Evolutionary conservation across 129 eudicot species (phyloP), one percentile per base, ranked within the genome.

Genomic region (Chrysanthemum lavandulifolium): DNA sequence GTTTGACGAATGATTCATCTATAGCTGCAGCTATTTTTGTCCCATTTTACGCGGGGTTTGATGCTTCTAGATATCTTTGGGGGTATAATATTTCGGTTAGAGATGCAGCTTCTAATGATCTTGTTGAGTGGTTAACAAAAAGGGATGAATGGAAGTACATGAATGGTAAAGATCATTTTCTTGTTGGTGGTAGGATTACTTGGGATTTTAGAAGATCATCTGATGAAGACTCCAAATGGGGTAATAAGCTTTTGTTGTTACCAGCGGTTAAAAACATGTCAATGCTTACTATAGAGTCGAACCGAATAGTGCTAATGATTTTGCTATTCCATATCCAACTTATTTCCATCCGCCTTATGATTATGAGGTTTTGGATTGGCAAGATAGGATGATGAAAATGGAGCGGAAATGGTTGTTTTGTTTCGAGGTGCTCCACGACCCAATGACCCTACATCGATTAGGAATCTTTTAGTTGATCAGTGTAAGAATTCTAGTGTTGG

Each of bases 391-490:
- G 92, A 80, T 81, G 79, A 84, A 84, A 11, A 58, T 76, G 43
- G 81, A 82, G 50, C 40, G 96, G 29, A 82, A 80, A 53, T 82
- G 82, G 79, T 89, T 91, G 5, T 91, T 91, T 75, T 82, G 87
- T 56, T 91, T 91, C 65, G 96, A 1, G 96, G 97, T 25, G 96
- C 92, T n/a, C 96, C 96, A 6, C 87, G 96, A 0, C 97, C 96
- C 0, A 84, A 61, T 13, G 78, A 83, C 55, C 85, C 77, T 13
- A 73, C 81, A 69, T 91, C 96, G 8, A 91, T 91, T 21, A 77
- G 96, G 77, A 91, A 86, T 23, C 84, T 80, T 81, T 80, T 91
- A 47, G 88, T 91, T 4, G 83, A 79, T 6, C 88, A 91, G 40
- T 91, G 97, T 82, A 80, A 52, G 82, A 63, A 68, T 2, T 80